A percentile compares a stretch with the other conserved stretches of the same genome.
Evolutionary conservation across 768 basidiomycete species (phyloP).

Genomic region (Sistotremastrum niveocremeum): DNA sequence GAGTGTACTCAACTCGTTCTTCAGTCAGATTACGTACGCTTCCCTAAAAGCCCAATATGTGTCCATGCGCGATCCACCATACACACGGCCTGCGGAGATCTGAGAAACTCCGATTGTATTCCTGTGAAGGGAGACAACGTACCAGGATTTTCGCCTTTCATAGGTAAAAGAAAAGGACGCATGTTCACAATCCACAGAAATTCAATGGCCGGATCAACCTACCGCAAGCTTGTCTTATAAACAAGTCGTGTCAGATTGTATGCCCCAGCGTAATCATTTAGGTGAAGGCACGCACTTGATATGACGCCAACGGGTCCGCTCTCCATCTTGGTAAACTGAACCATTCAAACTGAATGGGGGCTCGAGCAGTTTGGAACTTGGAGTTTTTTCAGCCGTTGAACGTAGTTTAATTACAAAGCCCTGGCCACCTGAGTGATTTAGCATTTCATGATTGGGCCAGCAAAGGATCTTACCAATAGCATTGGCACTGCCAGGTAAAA

Average conservation of each 20-base stretch:
- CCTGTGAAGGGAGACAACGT: background rate
- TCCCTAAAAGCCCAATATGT: conserved; percentile 61
- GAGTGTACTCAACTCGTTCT: conserved; percentile 20
- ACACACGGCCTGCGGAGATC: conserved; percentile 16
- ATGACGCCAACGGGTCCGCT: conserved; percentile 20
- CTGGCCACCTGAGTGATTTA: conserved; percentile 19
- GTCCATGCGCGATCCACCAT: conserved; percentile 41
- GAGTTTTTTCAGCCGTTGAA: conserved; percentile 22
- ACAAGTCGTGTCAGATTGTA: background rate
- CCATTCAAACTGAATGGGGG: conserved; percentile 22
- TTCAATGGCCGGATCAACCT: background rate
- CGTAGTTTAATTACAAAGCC: conserved; percentile 29
- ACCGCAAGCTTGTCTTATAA: conserved; percentile 13
- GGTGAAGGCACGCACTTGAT: conserved; percentile 16
- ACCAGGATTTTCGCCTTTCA: conserved; percentile 6
- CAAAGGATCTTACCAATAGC: conserved; percentile 10
- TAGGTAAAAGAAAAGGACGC: too few relatives aligned
- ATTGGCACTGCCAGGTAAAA: conserved; percentile 27
- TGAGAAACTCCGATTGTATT: background rate
- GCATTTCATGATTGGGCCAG: background rate
- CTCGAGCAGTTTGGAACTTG: conserved; percentile 24
- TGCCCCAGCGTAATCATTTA: background rate
- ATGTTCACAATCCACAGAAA: too few relatives aligned
- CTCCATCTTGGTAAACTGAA: conserved; percentile 9
- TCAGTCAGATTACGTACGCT: conserved; percentile 66